A percentile compares a stretch with the other conserved stretches of the same genome.
These are phyloP conservation scores for Saccharomycopsis sp. DNA, from an alignment of 805 yeast genomes.

Conservation along the genomic window DNA sequence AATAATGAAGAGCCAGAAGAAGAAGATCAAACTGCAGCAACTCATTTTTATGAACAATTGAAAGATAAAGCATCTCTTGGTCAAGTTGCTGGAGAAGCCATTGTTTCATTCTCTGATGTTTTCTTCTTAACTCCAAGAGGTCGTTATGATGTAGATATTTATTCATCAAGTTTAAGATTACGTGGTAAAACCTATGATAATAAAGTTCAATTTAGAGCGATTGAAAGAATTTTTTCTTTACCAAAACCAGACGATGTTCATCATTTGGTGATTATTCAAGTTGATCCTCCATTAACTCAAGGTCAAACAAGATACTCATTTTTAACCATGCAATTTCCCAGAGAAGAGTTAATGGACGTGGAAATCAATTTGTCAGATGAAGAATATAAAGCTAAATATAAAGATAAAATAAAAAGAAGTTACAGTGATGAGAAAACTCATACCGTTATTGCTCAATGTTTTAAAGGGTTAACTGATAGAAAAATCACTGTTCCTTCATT, in stretches of 20 bases:
- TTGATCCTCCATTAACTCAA: conserved; percentile 95
- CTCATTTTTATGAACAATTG: conserved; percentile 78
- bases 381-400: conserved; percentile 67
- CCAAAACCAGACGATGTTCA: conserved; percentile 94
- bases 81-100: conserved; percentile 87
- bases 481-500: conserved; percentile 79
- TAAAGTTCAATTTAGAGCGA: conserved; percentile 81
- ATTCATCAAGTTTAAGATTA: conserved; percentile 72
- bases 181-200: conserved; percentile 98
- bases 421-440: conserved; percentile 74
- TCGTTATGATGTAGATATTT: conserved; percentile 94
- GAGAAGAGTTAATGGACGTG: conserved; percentile 85
- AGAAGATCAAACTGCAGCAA: conserved; percentile 61
- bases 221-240: conserved; percentile 81
- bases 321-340: conserved; percentile 77
- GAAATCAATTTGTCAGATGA: conserved; percentile 79
- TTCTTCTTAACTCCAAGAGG: conserved; percentile 96
- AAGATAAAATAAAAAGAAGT: conserved; percentile 57
- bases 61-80: conserved; percentile 93
- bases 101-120: conserved; percentile 85
- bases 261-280: conserved; percentile 77
- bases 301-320: conserved; percentile 97
- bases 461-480: conserved; percentile 83
- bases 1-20: conserved; percentile 26
- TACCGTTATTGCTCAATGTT: conserved; percentile 75